phyloP scores from a whole-genome alignment of 345 rosid genomes.

The Diplotaxis tenuifolia region DNA sequence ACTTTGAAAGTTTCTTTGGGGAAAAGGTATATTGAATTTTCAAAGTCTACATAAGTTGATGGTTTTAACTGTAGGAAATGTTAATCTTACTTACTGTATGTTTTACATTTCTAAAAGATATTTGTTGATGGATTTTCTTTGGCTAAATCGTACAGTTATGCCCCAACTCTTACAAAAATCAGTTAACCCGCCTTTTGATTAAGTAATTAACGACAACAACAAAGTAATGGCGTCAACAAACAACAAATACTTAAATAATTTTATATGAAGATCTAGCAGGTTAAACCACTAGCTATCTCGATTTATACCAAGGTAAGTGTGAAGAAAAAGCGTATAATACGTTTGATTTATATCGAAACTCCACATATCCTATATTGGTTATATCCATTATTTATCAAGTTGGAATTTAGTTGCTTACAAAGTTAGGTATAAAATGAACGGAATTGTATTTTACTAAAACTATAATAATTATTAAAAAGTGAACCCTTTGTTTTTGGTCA shows the following conservation, averaged over 20 bases:
- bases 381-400: not conserved
- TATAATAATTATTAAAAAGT: not conserved
- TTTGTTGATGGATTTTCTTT: not conserved
- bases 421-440: not conserved
- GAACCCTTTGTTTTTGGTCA: not conserved
- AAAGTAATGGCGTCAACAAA: not conserved
- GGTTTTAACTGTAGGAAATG: constrained; percentile 5
- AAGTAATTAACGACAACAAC: not conserved
- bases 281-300: not conserved
- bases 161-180: constrained; percentile 16
- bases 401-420: not conserved
- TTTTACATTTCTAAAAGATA: not conserved
- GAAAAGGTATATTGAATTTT: not conserved
- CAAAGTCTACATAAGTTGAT: not conserved
- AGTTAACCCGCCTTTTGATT: constrained; percentile 15
- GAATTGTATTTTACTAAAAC: not conserved
- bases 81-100: constrained; percentile 11
- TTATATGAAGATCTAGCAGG: not conserved
- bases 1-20: not conserved
- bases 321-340: not conserved
- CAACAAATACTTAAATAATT: not conserved
- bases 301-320: not conserved
- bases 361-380: not conserved
- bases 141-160: constrained; percentile 21
- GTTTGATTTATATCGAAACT: not conserved